Evolutionary conservation across 495 filamentous ascomycete species (phyloP), one percentile per base, ranked within the genome.

Genomic region (Lophiotrema nucula): DNA sequence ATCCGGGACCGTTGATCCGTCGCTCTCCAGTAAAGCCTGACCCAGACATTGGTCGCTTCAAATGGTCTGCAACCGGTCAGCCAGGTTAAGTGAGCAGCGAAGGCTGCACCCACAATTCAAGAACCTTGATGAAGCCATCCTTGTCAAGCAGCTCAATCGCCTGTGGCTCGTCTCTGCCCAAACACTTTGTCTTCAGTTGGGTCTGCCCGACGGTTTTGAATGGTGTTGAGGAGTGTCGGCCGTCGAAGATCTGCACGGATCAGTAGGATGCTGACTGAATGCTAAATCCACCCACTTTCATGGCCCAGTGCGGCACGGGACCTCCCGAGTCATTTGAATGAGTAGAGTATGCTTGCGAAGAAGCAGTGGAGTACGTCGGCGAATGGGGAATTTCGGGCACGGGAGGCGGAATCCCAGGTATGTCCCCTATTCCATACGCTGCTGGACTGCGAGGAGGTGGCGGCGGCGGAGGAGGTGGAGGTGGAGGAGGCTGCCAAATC

Each of bases 1-100:
- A 88, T 83, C 38, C 84, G 77, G 13, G 79, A 76, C 25, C 82
- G 78, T 49, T 78, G 60, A 49, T 84, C 84, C 1, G 61, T 54
- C 18, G 78, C 70, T 23, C 83, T 74, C 37, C 80, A 69, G 58
- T 81, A 87, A 26, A 87, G 76, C 26, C 73, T 74, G 37, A 86
- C 76, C 12, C 68, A 74, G 33, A 87, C 69, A 25, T 81, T 72
- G 15, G 76, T 76, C 19, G 73, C 47, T 57, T 81, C 69, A 47
- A 77, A 77, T 8, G 67, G 64, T 47, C 69, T 75, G 54, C 23
- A 1, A n/a, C 24, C 4, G 2, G 31, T 48, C 38, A 56, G 33
- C 12, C 16, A 42, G n/a, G 13, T 23, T 6, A 1, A 8, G n/a
- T 1, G 35, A 24, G 2, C 10, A 8, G 39, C 6, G 13, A 1